phyloP scores from a whole-genome alignment of 257 asterid genomes.

The Solanum corneliomulleri region DNA sequence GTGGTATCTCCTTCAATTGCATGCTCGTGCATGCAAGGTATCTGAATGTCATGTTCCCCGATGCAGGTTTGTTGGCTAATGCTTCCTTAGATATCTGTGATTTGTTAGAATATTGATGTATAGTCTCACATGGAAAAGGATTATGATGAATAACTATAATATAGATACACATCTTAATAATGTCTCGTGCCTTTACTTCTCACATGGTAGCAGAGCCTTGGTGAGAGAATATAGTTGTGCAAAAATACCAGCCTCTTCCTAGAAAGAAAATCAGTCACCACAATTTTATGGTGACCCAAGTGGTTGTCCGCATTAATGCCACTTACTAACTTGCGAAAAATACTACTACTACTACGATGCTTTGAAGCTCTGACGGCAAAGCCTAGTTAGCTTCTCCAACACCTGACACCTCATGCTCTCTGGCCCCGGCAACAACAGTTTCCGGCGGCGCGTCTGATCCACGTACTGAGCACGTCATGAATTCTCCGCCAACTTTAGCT shows the following conservation, averaged over 20 bases:
- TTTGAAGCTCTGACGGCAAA: not conserved
- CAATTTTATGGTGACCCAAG: not conserved
- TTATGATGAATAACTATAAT: not conserved
- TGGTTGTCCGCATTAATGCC: not conserved
- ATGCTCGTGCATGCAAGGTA: slow-evolving; percentile 96
- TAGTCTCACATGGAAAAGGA: not conserved
- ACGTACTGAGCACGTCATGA: not conserved
- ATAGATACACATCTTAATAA: not conserved
- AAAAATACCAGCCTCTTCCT: not conserved
- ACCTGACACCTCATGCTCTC: not conserved
- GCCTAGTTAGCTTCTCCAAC: not conserved
- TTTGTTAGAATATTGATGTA: not conserved
- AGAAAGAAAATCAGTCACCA: not conserved
- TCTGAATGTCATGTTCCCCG: slow-evolving; percentile 88
- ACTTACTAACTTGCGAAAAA: not conserved
- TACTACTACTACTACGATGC: not conserved
- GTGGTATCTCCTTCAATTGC: slow-evolving; percentile 99
- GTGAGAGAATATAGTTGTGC: not conserved
- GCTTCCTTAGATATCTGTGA: not conserved
- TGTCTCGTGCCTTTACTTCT: not conserved
- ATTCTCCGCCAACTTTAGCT: not conserved
- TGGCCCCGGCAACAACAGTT: not conserved
- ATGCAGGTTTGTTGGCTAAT: slow-evolving; percentile 63
- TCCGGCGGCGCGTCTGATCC: not conserved
- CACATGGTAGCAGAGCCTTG: not conserved